Evolutionary conservation across 2,329 filamentous ascomycete species (phyloP).

Genomic region (Colletotrichum sp.): DNA sequence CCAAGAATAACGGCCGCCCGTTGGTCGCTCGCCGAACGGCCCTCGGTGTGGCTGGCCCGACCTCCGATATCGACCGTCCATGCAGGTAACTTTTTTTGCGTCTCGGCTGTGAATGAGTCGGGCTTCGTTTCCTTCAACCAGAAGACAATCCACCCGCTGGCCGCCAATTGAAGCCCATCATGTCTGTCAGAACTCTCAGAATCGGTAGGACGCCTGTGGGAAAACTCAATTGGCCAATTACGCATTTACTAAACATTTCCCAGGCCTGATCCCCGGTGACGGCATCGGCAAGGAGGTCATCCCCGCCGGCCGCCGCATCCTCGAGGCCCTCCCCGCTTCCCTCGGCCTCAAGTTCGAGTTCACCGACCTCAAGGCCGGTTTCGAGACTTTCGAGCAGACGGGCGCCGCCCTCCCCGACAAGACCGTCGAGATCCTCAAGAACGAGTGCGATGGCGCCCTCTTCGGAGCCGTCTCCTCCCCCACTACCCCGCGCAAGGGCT

Average conservation of each 20-base stretch:
- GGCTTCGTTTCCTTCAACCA: neutral
- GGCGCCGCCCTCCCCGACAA: conserved; percentile 87
- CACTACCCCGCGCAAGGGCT: conserved; percentile 87
- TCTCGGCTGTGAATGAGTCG: neutral
- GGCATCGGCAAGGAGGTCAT: conserved; percentile 99
- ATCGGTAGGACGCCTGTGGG: conserved; percentile 35
- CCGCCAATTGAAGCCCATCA: conserved; percentile 28
- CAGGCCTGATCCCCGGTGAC: conserved; percentile 92
- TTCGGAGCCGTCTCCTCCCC: conserved; percentile 97
- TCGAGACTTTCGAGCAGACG: conserved; percentile 89
- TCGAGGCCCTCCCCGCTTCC: conserved; percentile 93
- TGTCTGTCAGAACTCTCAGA: conserved; percentile 47
- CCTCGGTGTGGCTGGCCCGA: conserved; percentile 17
- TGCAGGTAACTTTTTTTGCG: conserved; percentile 6
- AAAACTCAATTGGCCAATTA: neutral
- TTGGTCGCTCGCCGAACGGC: conserved; percentile 18
- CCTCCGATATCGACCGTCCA: conserved; percentile 20
- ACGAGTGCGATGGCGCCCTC: conserved; percentile 92
- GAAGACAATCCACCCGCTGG: neutral
- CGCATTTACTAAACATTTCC: neutral
- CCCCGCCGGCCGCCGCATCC: conserved; percentile 86
- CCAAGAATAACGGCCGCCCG: neutral
- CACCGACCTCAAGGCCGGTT: conserved; percentile 90
- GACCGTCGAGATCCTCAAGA: conserved; percentile 87
- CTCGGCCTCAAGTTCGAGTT: conserved; percentile 93